Conservation (phyloP, 2,329 filamentous ascomycete species). For the Colletotrichum musae region DNA sequence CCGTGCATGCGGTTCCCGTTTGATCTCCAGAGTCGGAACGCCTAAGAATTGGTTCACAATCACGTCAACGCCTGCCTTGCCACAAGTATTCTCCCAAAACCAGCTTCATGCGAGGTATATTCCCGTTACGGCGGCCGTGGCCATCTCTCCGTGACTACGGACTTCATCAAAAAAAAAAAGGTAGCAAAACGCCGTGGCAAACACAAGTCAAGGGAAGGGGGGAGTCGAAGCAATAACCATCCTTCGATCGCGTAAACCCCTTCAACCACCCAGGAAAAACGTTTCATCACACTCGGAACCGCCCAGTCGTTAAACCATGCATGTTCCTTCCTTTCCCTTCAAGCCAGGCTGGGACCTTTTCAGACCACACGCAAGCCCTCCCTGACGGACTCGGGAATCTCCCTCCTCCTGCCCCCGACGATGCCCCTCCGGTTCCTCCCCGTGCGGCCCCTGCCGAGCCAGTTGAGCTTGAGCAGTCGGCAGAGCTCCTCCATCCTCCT, state of each 20-base stretch:
- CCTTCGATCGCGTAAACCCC: background rate
- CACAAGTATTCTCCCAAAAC: background rate
- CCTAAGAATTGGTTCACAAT: too few species aligned
- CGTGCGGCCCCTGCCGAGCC: conserved; percentile 91
- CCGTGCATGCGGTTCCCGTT: too few species aligned
- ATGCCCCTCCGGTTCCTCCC: conserved; percentile 92
- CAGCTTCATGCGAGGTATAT: conserved; percentile 16
- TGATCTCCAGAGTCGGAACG: too few species aligned
- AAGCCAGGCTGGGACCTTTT: conserved; percentile 5
- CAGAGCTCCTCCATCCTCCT: conserved; percentile 86
- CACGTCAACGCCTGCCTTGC: background rate
- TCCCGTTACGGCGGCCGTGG: conserved; percentile 35
- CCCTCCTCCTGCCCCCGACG: conserved; percentile 76
- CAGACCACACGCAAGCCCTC: conserved; percentile 57
- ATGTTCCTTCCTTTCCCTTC: background rate
- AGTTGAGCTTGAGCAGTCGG: conserved; percentile 94
- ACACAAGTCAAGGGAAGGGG: background rate
- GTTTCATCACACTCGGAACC: background rate
- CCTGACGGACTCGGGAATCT: conserved; percentile 47
- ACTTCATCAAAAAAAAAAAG: background rate
- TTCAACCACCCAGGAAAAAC: background rate
- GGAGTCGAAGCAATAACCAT: background rate
- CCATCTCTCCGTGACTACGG: conserved; percentile 21
- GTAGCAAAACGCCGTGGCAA: conserved; percentile 14
- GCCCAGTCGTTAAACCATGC: background rate